Base-by-base conservation (phyloP, 495 filamentous ascomycete genomes). In the Aspergillus carlsbadensis region DNA sequence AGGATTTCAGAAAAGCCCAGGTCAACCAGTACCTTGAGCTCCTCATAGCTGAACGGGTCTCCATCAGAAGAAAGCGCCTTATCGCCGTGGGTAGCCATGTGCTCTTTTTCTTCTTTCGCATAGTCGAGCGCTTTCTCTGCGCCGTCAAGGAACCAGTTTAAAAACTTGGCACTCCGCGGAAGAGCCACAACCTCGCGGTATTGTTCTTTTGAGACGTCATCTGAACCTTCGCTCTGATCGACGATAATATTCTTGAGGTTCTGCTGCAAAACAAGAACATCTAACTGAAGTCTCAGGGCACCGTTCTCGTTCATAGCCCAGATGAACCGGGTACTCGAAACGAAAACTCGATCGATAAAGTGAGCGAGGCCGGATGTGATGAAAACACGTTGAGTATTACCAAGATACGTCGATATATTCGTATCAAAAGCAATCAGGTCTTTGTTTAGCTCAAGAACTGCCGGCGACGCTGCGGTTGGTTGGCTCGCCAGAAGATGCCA, bases 201-300 rank as follows among this genome's bases (percentile, higher is more conserved):
- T 17, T 58, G 44, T 10, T 42, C 14, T 48, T 54, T 39, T 47
- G 33, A 11, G 62, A 58, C 17, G 57, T 56, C 43, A 21, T 57
- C 59, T 21, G 52, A 14, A 0, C 15, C 31, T 2, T 56, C 17
- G 11, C 67, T 56, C 5, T 54, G 52, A 14, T 72, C 66, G 13
- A 74, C 64, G 47, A 77, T 91, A 56, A 98, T 87, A 51, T 94
- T 94, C 71, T 92, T 95, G 49, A 98, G 80, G 60, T 96, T 96
- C 62, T 98, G 95, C 65, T 96, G 92, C 26, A 98, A 74, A 43
- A 98, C 94, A 8, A 96, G 78, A 42, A 98, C 90, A 65, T 98
- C 95, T 26, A 97, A 81, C 62, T 90, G 87, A 78, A 98, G 88
- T 6, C 91, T 81, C 18, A 84, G 80, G 58, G 86, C 89, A 14